Base-by-base conservation (phyloP, 2,329 filamentous ascomycete genomes). In the Paraphoma chrysanthemicola region DNA sequence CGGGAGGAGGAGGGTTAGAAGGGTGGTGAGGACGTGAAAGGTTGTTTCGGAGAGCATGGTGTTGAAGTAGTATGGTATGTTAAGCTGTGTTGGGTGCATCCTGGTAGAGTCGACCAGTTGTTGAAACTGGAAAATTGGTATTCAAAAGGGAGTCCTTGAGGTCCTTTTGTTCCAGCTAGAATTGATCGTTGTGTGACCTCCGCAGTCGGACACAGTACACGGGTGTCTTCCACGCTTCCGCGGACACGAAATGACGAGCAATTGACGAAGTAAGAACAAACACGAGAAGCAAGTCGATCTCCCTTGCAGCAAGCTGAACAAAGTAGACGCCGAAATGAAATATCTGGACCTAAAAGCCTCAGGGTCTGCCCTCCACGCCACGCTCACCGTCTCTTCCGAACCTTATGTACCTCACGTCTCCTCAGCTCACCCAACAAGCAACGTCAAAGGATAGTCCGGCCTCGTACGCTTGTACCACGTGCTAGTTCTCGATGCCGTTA, bases 1-100 rank as follows among this genome's bases (percentile, higher is more conserved):
- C n/a, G 71, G 67, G 28, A 76, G 57, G 18, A 62, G 12, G 29
- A 74, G 63, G 11, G 68, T 59, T 41, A 74, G 46, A 4, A 64
- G 31, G 3, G 61, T 53, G 30, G 64, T 62, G 30, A 70, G 51
- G 49, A 66, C 42, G 46, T 64, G 56, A 38, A 66, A 42, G 16
- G 48, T 31, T 4, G 50, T 44, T 48, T 62, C 58, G 28, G 58
- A 48, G 16, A 54, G 23, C 18, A 50, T 47, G 16, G 46, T 54
- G 23, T n/a, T 56, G 23, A 30, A 23, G 43, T 17, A 44, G 49
- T 33, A 33, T 33, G 39, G 31, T 43, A 29, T 48, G 36, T 12
- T 31, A 11, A 9, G 31, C 14, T 28, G 11, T 29, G 6, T 47
- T 29, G 36, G 8, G 36, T 47, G 10, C 38, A 46, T 33, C 38